Conservation (phyloP, 768 basidiomycete genomes). For the Mycena metata region DNA sequence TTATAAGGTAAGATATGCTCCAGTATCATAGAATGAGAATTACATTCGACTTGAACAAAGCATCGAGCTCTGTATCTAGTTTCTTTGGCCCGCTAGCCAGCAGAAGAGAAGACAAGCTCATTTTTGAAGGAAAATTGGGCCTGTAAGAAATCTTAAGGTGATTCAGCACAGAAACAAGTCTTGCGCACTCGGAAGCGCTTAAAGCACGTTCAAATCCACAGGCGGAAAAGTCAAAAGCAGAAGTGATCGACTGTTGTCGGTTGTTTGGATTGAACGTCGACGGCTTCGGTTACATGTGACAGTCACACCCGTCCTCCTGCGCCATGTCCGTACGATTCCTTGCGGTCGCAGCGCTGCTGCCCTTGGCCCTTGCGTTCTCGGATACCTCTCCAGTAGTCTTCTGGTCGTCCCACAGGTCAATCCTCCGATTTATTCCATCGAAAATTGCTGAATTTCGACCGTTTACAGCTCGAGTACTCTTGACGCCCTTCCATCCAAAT, state of each 20-base stretch:
- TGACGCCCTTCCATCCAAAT: slow-evolving; percentile 53
- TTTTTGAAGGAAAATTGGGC: slow-evolving; percentile 37
- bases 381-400: slow-evolving; percentile 75
- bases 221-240: neutral
- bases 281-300: too few species aligned
- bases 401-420: slow-evolving; percentile 80
- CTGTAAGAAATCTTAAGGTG: neutral
- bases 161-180: neutral
- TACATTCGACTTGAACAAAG: slow-evolving; percentile 70
- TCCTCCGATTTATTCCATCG: neutral
- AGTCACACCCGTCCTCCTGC: slow-evolving; percentile 25
- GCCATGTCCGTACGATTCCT: slow-evolving; percentile 61
- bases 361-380: slow-evolving; percentile 61
- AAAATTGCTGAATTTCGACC: neutral
- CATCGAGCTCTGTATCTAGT: slow-evolving; percentile 74
- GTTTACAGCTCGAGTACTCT: slow-evolving; percentile 63
- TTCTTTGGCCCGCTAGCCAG: slow-evolving; percentile 56
- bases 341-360: slow-evolving; percentile 44
- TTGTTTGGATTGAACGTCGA: slow-evolving; percentile 15
- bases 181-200: neutral
- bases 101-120: slow-evolving; percentile 72
- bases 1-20: neutral
- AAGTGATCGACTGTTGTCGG: neutral
- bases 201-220: neutral
- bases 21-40: neutral